Conservation (phyloP, 2,329 filamentous ascomycete species). For the Calcarisporium arbuscula region DNA sequence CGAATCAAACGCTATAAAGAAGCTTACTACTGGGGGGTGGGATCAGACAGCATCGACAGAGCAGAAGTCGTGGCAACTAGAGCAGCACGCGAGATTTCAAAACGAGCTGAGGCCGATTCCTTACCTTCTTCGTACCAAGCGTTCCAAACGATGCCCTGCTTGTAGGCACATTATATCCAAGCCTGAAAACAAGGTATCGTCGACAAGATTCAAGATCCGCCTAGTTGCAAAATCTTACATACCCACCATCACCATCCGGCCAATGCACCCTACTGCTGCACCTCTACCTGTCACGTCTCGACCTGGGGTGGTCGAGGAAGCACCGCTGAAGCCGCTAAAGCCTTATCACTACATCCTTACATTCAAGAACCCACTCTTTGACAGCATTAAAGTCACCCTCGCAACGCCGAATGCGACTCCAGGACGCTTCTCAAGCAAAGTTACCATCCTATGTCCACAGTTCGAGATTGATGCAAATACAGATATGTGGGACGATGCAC, state of each 20-base stretch:
- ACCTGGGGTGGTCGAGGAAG: conserved; percentile 23
- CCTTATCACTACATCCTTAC: conserved; percentile 79
- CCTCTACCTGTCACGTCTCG: conserved; percentile 28
- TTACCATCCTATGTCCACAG: conserved; percentile 89
- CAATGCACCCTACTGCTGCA: conserved; percentile 39
- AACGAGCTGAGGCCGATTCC: conserved; percentile 75
- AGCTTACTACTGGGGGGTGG: conserved; percentile 55
- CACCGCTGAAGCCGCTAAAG: conserved; percentile 47
- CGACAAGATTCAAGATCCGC: conserved; percentile 86
- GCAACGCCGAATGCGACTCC: conserved; percentile 77
- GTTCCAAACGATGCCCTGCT: conserved; percentile 84
- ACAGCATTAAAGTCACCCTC: conserved; percentile 78
- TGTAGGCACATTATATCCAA: conserved; percentile 95
- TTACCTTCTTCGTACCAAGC: conserved; percentile 80
- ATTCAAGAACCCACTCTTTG: conserved; percentile 90
- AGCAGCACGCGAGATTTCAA: conserved; percentile 57
- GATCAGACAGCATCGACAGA: conserved; percentile 49
- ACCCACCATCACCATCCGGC: conserved; percentile 69
- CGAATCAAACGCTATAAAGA: conserved; percentile 55
- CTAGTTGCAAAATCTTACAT: conserved; percentile 85
- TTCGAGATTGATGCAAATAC: conserved; percentile 94
- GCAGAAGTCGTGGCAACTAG: conserved; percentile 44
- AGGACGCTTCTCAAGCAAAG: conserved; percentile 67
- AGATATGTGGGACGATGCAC: conserved; percentile 79
- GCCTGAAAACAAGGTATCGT: conserved; percentile 83